Base-by-base conservation (phyloP, 768 basidiomycete species). In the Suillus fuscotomentosus region DNA sequence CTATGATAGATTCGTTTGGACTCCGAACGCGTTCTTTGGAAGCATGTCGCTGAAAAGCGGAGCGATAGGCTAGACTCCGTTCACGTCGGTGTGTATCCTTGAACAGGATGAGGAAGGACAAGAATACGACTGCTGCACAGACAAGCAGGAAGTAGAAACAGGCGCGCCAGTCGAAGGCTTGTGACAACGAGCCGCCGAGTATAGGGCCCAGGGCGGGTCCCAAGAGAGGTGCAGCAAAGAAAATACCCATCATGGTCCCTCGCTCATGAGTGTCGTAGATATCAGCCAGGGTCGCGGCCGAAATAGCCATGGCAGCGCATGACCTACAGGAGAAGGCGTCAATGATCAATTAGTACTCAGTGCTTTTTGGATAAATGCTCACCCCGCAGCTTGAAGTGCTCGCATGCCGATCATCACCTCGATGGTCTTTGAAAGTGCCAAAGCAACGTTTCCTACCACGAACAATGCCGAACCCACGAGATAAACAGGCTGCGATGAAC, bases 141-240 rank as follows among this genome's bases (percentile, higher is more conserved):
- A 88, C 87, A 1, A 84, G 79, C 24, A 95, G 82, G 74, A 95
- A 93, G 84, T 92, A 96, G 73, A 96, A 94, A 1, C 87, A 85
- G 7, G 88, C 86, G 38, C 91, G 84, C 94, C 95, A 97, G 60
- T 80, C 82, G 73, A 88, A 88, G 0, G 79, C 83, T 61, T 87
- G 80, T 0, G 91, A 88, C 4, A 93, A 76, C 3, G 76, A 82
- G 0, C 91, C 91, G 3, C 92, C 92, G 50, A 92, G 68, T n/a
- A 93, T 82, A 6, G 91, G 89, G 0, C 90, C 91, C 3, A 91
- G 67, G 17, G 83, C 82, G 14, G 87, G 86, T 3, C 92, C 92
- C 22, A 95, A 83, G 24, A 94, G 82, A 0, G 92, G 92, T 20
- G 92, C 88, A 15, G 87, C 86, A 67, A 90, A 94, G 75, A 88